Base-by-base conservation (phyloP, 2,329 filamentous ascomycete genomes). In the Aspergillus tubingensis region DNA sequence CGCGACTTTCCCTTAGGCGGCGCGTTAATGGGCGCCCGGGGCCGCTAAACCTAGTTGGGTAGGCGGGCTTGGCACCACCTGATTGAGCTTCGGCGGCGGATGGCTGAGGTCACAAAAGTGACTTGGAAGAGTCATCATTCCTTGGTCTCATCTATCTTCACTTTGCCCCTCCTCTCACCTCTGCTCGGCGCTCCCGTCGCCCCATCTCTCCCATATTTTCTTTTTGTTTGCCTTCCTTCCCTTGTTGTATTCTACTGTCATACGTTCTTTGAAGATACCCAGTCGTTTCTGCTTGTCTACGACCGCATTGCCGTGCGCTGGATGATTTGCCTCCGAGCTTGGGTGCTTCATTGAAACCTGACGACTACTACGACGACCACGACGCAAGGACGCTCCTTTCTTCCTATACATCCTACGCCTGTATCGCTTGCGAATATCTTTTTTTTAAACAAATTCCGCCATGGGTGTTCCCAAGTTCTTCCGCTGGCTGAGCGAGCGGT, bases 401-500 rank as follows among this genome's bases (percentile, higher is more conserved):
- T 43, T 47, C 30, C 58, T 15, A 49, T 54, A 19, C 23, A 57
- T 13, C 17, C 38, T 23, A n/a, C 30, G 38, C 17, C 15, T 38
- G 7, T 21, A 39, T 39, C 36, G n/a, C 8, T 19, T 47, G 39
- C 39, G 27, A 38, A 49, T 27, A 41, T 21, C 19, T 57, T 44
- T 36, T 57, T 56, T 56, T 60, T 32, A 2, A 21, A 56, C 51
- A 48, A 59, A 64, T 67, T 69, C 76, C 74, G 76, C 64, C 72
- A 85, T 87, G 87, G 87, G 88, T 86, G 88, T 91, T 67, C 83
- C 83, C 75, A 96, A 96, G 76, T 96, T 96, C 83, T 96, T 96
- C 82, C 86, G 95, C 86, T 99, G 96, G 95, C 90, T 99, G 84
- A 97, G 93, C 62, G 96, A 99, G 86, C 90, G 96, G 70, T 99